These are phyloP conservation scores for Reutealis trisperma DNA, from an alignment of 345 rosid genomes.

Conservation along the genomic window DNA sequence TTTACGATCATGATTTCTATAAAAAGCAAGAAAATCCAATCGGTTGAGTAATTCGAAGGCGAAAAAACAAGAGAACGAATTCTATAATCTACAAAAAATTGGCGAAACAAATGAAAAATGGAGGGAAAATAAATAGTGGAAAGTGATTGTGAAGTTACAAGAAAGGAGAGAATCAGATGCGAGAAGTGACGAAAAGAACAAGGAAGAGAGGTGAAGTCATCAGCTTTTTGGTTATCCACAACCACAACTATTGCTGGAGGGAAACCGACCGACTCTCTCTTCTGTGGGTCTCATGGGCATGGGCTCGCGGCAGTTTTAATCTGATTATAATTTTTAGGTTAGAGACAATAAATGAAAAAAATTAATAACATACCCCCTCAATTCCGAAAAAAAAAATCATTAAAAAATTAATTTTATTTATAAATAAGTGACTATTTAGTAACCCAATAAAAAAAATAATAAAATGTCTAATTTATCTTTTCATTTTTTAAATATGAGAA, in stretches of 20 bases:
- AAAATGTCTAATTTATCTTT: no score
- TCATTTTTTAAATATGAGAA: no score
- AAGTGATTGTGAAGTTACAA: neutral
- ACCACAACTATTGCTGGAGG: no score
- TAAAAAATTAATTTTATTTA: no score
- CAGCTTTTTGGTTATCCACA: neutral
- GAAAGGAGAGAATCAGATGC: slow-evolving; percentile 36
- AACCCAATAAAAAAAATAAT: no score
- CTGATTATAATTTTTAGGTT: neutral
- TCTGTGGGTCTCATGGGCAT: no score
- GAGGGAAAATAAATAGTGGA: neutral
- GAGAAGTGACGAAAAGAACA: slow-evolving; percentile 25
- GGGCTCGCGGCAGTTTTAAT: neutral
- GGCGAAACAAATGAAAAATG: neutral
- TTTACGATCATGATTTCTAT: neutral
- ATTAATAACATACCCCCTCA: no score
- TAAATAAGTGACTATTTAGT: no score
- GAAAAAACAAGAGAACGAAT: neutral
- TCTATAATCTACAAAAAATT: neutral
- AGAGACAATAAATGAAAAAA: no score
- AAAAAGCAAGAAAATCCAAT: neutral
- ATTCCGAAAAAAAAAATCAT: no score
- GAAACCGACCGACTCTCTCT: neutral
- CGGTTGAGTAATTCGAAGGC: neutral
- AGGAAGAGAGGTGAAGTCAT: neutral